Evolutionary conservation across 2,329 filamentous ascomycete species (phyloP), one percentile per base, ranked within the genome.

Genomic region (Thelonectria olida): DNA sequence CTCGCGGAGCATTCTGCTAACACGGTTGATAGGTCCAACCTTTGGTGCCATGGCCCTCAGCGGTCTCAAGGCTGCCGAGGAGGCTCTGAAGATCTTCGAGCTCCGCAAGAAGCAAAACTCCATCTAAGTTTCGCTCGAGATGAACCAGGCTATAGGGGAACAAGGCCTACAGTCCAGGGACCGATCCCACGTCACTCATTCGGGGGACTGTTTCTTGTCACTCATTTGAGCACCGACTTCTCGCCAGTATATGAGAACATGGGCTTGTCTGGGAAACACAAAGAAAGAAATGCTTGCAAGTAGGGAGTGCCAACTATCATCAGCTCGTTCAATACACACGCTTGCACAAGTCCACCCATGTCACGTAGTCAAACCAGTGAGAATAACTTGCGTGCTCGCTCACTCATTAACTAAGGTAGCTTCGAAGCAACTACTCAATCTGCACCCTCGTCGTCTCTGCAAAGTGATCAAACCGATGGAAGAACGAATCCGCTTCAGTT

Each of bases 11-110:
- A n/a, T 13, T 9, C 2, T 41, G 8, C 63, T 65, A 42, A 65
- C 36, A 7, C 2, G n/a, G n/a, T n/a, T 0, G 17, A 3, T 10
- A 82, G 79, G 87, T 2, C 92, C 92, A 38, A 95, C 92, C 1
- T 96, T 96, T 75, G 92, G 92, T 58, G 93, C 93, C 53, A 97
- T 97, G 93, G 92, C 87, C 19, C 84, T 97, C 38, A 90, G 86
- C 58, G 93, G 93, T 68, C 91, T 97, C 73, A 97, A 96, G 85
- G 93, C 93, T 72, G 93, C 93, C 9, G 93, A 97, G 81, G 93
- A 95, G 79, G 91, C 90, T 0, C 81, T 96, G 66, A 87, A 84
- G 67, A 85, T 96, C 58, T 93, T 92, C 69, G 92, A 96, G 36
- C 79, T 87, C 69, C 88, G 93, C 70, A 90, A 92, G 86, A 86